These are phyloP conservation scores for Myrica gale DNA, from an alignment of 306 rosid species.

Conservation along the genomic window DNA sequence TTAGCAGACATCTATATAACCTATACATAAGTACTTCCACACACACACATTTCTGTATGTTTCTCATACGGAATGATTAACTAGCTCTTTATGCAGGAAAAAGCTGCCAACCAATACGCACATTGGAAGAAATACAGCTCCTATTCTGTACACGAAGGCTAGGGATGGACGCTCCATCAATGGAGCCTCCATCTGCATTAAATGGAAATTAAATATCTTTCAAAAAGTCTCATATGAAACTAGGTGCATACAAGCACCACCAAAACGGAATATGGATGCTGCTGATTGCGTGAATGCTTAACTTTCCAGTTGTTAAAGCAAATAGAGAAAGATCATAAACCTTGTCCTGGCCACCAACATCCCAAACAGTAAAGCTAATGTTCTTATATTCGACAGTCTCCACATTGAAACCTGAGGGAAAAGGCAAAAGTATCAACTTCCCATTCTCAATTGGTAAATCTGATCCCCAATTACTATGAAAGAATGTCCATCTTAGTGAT, in stretches of 20 bases:
- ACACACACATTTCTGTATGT: background rate
- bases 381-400: conserved; percentile 79
- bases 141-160: background rate
- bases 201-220: background rate
- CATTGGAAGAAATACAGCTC: background rate
- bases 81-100: background rate
- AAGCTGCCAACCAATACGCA: background rate
- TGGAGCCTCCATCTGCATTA: background rate
- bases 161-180: background rate
- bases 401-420: conserved; percentile 56
- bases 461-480: background rate
- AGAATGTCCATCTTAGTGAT: background rate
- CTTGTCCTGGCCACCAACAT: conserved; percentile 83
- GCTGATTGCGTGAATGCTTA: background rate
- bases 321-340: conserved; percentile 28
- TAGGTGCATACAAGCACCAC: background rate
- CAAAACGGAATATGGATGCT: background rate
- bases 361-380: conserved; percentile 75
- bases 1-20: background rate
- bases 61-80: background rate
- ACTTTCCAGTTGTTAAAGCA: background rate
- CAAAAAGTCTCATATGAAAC: background rate
- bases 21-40: too few relatives aligned
- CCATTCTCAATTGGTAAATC: background rate
- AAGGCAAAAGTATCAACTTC: conserved; percentile 15